Evolutionary conservation across 805 yeast species (phyloP), one percentile per base, ranked within the genome.

Genomic region (Zygosaccharomyces lentus): DNA sequence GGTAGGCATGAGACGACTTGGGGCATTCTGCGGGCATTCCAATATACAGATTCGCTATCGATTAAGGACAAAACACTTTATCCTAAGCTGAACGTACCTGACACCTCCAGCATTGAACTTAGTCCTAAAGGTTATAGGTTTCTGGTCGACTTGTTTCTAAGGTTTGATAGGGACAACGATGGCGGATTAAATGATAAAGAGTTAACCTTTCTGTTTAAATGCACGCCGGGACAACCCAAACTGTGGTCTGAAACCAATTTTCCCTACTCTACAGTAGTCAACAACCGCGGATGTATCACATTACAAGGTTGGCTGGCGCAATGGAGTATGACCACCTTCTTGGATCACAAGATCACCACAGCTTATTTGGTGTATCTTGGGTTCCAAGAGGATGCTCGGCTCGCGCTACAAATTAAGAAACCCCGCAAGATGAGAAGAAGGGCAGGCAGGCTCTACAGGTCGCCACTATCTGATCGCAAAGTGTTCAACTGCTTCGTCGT

Each of bases 221-320:
- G 96, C 0, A 91, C 98, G 0, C 97, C 99, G 0, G 98, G 97
- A 0, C 73, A 89, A 1, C 99, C 99, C 0, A 74, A 73, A 46
- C 70, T 85, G 6, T 93, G 99, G 99, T 73, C 74, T 30, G 89
- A 86, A 10, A 76, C 87, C 0, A 82, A 82, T 53, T 93, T 93
- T 59, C 99, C 99, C 0, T 71, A 76, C 21, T 80, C 95, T 1
- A 87, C 95, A 9, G 96, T 91, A 1, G 78, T 95, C 43, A 90
- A 89, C 61, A 96, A 89, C 53, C 82, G 81, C 51, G 97, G 96
- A 0, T 77, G 81, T 61, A 89, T 93, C 3, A 88, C 98, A 0
- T 66, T 93, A 23, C 99, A 95, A 68, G 99, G 99, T 2, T 93
- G 99, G 99, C 68, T 93, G 31, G 99, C 99, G 0, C 98, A 91